Evolutionary conservation across 768 basidiomycete genomes (phyloP).

Genomic region (Mycena belliarum): DNA sequence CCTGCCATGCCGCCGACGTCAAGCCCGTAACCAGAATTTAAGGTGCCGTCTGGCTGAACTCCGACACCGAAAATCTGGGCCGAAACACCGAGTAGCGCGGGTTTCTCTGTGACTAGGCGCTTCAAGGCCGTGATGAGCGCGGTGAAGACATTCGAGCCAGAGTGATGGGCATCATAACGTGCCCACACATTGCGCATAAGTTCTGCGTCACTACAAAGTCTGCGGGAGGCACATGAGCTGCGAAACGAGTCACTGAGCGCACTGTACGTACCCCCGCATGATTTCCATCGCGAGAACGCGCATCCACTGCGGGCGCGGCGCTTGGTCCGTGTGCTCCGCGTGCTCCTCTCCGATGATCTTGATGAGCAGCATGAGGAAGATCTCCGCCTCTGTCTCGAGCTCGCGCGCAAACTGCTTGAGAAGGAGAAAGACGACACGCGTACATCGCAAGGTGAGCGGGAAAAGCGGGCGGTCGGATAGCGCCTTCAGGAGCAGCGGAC

Average conservation of each 20-base stretch:
- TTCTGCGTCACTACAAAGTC: constrained; percentile 78
- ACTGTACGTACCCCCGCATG: constrained; percentile 79
- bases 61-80: constrained; percentile 84
- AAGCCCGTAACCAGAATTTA: constrained; percentile 51
- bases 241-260: constrained; percentile 3
- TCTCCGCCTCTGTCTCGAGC: constrained; percentile 80
- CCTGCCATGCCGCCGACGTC: constrained; percentile 74
- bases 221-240: constrained; percentile 25
- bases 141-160: constrained; percentile 71
- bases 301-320: constrained; percentile 75
- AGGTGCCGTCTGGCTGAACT: constrained; percentile 40
- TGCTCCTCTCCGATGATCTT: constrained; percentile 60
- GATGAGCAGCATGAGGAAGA: constrained; percentile 78
- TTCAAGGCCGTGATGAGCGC: constrained; percentile 83
- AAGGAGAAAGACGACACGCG: constrained; percentile 90
- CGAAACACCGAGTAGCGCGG: constrained; percentile 75
- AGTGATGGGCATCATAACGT: constrained; percentile 65
- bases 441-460: constrained; percentile 86
- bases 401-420: constrained; percentile 88
- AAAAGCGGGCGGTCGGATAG: constrained; percentile 83
- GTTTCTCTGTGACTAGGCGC: constrained; percentile 86
- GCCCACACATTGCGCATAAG: constrained; percentile 80
- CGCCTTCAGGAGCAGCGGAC: constrained; percentile 84
- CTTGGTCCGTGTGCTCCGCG: constrained; percentile 31
- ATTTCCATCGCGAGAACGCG: constrained; percentile 91